Percentiles rank a stretch among this genome's conserved stretches.
Conservation (phyloP, 2,329 filamentous ascomycete genomes). For the Xylaria sp. region DNA sequence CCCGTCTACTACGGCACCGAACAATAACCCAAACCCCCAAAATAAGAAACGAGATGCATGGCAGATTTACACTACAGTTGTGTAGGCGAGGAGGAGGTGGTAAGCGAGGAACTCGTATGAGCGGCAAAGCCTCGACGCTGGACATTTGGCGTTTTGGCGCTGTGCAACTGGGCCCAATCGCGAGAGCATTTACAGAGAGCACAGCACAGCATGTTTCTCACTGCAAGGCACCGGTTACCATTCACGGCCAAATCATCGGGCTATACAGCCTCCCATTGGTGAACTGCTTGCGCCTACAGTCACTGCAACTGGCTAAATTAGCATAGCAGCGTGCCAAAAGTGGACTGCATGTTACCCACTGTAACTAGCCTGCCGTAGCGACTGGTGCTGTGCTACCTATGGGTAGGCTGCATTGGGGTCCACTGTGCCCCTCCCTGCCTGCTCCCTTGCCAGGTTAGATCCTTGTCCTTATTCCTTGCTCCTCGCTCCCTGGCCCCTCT, state of each 20-base stretch:
- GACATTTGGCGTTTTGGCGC: neutral
- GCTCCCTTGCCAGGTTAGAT: too few species aligned
- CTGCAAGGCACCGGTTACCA: neutral
- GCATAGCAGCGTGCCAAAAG: neutral
- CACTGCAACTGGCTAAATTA: slow-evolving; percentile 26
- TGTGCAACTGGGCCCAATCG: slow-evolving; percentile 18
- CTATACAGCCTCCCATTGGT: slow-evolving; percentile 30
- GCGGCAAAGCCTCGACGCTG: slow-evolving; percentile 12
- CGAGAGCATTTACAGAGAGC: slow-evolving; percentile 8
- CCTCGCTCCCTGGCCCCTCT: too few species aligned
- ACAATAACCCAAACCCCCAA: too few species aligned
- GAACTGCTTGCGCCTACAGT: slow-evolving; percentile 3
- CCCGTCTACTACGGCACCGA: too few species aligned
- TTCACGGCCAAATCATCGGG: slow-evolving; percentile 24
- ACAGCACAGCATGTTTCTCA: neutral
- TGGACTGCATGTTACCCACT: too few species aligned
- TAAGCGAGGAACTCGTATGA: neutral
- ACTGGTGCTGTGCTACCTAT: neutral
- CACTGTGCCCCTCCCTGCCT: neutral
- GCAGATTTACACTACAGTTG: too few species aligned
- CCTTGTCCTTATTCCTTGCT: too few species aligned
- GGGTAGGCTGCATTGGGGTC: slow-evolving; percentile 14
- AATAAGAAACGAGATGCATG: too few species aligned
- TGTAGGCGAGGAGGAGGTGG: too few species aligned
- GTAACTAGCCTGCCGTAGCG: too few species aligned